A percentile compares a stretch with the other conserved stretches of the same genome.
These are phyloP conservation scores for Daucus carota DNA, from an alignment of 129 eudicot genomes.

Conservation along the genomic window DH1_v3.0 NC_030383.2:43618501-43619000, in stretches of 20 bases:
- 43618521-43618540: neutral
- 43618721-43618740: constrained; percentile 56
- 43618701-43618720: constrained; percentile 53
- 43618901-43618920: neutral
- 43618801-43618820: constrained; percentile 63
- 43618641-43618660: neutral
- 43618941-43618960: neutral
- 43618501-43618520: neutral
- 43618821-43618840: constrained; percentile 88
- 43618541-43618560: neutral
- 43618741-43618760: constrained; percentile 50
- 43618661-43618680: neutral
- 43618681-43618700: neutral
- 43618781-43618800: constrained; percentile 76
- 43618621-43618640: neutral
- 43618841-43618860: constrained; percentile 99
- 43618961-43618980: neutral
- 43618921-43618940: neutral
- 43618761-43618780: constrained; percentile 67
- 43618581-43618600: neutral
- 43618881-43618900: neutral
- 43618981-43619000: constrained; percentile 7
- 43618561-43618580: neutral
- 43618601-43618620: neutral
- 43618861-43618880: neutral